A percentile compares a stretch with the other conserved stretches of the same genome.
Conservation (phyloP, 768 basidiomycete genomes). For the Lentinula boryana region DNA sequence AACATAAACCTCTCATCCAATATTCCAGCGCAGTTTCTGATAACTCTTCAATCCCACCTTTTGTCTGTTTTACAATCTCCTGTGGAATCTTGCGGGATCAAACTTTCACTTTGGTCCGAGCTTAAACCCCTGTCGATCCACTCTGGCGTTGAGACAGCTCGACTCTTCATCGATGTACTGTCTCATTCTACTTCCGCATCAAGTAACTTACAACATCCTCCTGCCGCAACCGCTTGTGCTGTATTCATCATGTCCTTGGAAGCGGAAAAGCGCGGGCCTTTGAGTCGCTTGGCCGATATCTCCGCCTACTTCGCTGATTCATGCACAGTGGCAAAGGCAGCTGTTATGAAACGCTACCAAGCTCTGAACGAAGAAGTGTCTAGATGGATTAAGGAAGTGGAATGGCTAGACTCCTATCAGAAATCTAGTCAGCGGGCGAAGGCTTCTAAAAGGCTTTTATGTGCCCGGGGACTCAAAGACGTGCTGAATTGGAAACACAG, state of each 20-base stretch:
- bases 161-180: constrained; percentile 38
- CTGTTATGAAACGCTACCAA: constrained; percentile 69
- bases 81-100: constrained; percentile 31
- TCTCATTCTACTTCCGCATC: constrained; percentile 21
- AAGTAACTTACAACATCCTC: constrained; percentile 27
- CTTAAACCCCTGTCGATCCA: constrained; percentile 27
- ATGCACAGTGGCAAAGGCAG: constrained; percentile 42
- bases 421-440: constrained; percentile 44
- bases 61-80: constrained; percentile 28
- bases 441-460: constrained; percentile 54
- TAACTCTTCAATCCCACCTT: constrained; percentile 49
- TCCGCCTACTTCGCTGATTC: constrained; percentile 49
- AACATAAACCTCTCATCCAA: constrained; percentile 44
- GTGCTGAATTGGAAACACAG: constrained; percentile 54
- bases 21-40: constrained; percentile 58
- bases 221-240: constrained; percentile 57
- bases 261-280: constrained; percentile 48
- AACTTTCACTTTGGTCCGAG: constrained; percentile 34
- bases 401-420: constrained; percentile 64
- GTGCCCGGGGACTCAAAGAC: constrained; percentile 65
- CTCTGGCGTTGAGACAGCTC: constrained; percentile 34
- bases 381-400: constrained; percentile 56
- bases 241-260: constrained; percentile 67
- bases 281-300: constrained; percentile 51
- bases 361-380: constrained; percentile 54